phyloP scores from a whole-genome alignment of 495 filamentous ascomycete genomes.

The Evernia prunastri region DNA sequence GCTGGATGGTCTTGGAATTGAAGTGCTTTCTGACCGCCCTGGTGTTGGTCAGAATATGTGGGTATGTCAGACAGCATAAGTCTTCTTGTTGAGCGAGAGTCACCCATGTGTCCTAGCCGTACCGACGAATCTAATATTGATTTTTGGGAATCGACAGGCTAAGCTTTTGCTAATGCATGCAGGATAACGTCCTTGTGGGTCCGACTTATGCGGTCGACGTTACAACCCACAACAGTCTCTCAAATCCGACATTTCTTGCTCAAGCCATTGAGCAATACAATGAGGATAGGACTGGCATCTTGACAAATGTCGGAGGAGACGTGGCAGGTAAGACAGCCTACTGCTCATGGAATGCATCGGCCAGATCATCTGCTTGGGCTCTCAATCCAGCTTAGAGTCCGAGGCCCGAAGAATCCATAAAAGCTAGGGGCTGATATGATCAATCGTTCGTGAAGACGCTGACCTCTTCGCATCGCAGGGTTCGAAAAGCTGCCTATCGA shows the following conservation, averaged over 20 bases:
- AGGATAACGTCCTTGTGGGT: conserved; percentile 32
- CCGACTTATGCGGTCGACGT: conserved; percentile 6
- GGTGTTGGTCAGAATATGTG: conserved; percentile 30
- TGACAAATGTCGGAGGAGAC: conserved; percentile 6
- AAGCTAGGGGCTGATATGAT: too few relatives aligned
- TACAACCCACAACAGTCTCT: background rate
- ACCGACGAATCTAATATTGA: too few relatives aligned
- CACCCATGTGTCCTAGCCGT: too few relatives aligned
- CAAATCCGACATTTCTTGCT: conserved; percentile 9
- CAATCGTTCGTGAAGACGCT: too few relatives aligned
- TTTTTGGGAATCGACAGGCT: conserved; percentile 18
- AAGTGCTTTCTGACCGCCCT: conserved; percentile 27
- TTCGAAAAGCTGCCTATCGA: conserved; percentile 17
- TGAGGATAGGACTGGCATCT: background rate
- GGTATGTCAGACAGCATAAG: background rate
- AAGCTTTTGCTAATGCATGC: conserved; percentile 28
- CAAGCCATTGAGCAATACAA: background rate
- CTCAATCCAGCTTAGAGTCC: too few relatives aligned
- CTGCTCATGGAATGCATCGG: too few relatives aligned
- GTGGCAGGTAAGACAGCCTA: background rate
- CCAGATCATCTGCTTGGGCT: too few relatives aligned
- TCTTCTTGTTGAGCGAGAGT: too few relatives aligned
- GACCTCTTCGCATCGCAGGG: conserved; percentile 34
- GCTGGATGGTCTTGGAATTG: conserved; percentile 28
- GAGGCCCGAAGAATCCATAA: too few relatives aligned